These are phyloP conservation scores for Teratosphaeriaceae sp. DNA, from an alignment of 2,329 filamentous ascomycete species.

Conservation along the genomic window DNA sequence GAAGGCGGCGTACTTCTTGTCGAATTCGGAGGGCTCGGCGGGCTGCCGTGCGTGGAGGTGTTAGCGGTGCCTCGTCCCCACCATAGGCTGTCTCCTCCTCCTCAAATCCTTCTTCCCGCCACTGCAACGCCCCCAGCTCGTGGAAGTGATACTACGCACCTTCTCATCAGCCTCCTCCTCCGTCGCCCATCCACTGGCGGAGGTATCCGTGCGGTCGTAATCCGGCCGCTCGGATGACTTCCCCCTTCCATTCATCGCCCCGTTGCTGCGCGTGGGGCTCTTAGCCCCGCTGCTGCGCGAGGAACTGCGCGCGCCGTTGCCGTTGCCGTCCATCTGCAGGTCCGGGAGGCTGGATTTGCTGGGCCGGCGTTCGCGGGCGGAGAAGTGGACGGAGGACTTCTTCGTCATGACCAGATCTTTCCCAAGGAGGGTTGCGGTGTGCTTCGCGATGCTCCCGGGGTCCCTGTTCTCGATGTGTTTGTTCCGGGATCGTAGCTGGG, in stretches of 20 bases:
- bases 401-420: no score
- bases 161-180: conserved; percentile 28
- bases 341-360: conserved; percentile 60
- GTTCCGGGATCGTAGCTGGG: no score
- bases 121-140: no score
- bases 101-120: no score
- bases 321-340: conserved; percentile 22
- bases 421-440: no score
- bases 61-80: no score
- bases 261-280: conserved; percentile 44
- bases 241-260: background rate
- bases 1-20: conserved; percentile 99
- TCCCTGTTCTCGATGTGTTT: no score
- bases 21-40: conserved; percentile 57
- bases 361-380: conserved; percentile 51
- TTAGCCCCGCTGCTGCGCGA: conserved; percentile 39
- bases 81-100: no score
- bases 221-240: conserved; percentile 14
- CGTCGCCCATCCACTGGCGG: conserved; percentile 28
- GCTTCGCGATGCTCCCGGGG: no score
- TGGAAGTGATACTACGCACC: no score
- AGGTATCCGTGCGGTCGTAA: conserved; percentile 21
- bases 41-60: background rate
- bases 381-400: conserved; percentile 49
- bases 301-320: conserved; percentile 21